These are phyloP conservation scores for Solanum tacnaense DNA, from an alignment of 257 asterid genomes.

Conservation along the genomic window DNA sequence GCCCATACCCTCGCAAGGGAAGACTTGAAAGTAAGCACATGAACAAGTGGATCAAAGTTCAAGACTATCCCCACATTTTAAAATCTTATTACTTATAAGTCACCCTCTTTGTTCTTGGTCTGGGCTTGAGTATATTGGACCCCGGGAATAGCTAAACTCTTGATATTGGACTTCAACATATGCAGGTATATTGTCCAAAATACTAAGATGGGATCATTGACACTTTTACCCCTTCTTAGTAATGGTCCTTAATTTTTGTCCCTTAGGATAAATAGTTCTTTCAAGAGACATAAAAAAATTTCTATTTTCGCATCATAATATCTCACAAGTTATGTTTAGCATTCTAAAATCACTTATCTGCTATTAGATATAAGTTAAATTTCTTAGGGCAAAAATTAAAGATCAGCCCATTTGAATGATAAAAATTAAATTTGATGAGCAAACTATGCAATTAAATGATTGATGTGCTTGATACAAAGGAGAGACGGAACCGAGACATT, in stretches of 20 bases:
- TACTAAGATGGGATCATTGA: not conserved
- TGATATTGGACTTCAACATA: not conserved
- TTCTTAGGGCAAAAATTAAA: too few species aligned
- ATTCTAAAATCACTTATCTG: too few species aligned
- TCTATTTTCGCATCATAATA: not conserved
- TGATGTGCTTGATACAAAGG: too few species aligned
- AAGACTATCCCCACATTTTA: not conserved
- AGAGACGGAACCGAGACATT: too few species aligned
- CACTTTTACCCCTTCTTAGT: not conserved
- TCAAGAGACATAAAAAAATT: not conserved
- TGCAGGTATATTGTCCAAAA: not conserved
- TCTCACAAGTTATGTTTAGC: too few species aligned
- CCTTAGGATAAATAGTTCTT: too few species aligned
- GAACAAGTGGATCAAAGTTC: not conserved
- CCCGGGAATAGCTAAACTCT: not conserved
- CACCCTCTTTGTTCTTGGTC: not conserved
- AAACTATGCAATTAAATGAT: too few species aligned
- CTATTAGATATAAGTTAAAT: too few species aligned
- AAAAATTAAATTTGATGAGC: too few species aligned
- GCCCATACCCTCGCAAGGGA: too few species aligned
- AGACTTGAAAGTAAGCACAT: not conserved
- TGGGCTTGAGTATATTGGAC: not conserved
- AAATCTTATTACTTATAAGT: not conserved
- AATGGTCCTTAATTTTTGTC: not conserved
- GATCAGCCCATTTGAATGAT: too few species aligned